Base-by-base conservation (phyloP, 192 early-diverging fungal species). In the Backusella psychrophila region DNA sequence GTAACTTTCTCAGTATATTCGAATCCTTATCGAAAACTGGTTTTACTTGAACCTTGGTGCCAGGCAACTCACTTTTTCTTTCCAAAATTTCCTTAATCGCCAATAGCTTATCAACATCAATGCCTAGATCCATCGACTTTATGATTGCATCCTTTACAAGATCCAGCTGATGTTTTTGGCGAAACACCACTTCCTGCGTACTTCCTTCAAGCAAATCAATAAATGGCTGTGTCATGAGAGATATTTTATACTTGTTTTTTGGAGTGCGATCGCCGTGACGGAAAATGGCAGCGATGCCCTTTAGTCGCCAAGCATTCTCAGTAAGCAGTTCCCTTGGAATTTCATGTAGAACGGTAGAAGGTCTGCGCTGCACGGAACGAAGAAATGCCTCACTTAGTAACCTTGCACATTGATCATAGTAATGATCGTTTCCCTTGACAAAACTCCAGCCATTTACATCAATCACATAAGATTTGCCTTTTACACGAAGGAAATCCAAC, bases 401-500 rank as follows among this genome's bases (percentile, higher is more conserved):
- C 6, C 72, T 75, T 21, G 95, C 91, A 56, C 94, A 95, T 39
- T 91, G 90, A 77, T 94, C 94, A 79, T 98, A 98, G 80, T 99
- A 99, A 35, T 94, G 88, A 44, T 93, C 90, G 78, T 93, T 96
- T 66, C 96, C 96, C 82, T 99, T 99, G 72, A 99, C 97, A 86
- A 99, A 99, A 56, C 93, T 95, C 97, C 97, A 99, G 17, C 97
- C 97, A 73, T 99, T 99, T 74, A 99, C 96, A 82, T 99, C 97
- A 79, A 99, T 98, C 3, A 99, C 96, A 82, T 93, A 93, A 9
- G 95, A 95, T 74, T 86, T 81, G 23, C 94, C 95, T 46, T 85
- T 85, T 12, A 93, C 92, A 7, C 97, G 91, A 76, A 99, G 80
- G 26, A 97, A 84, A 82, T 99, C 97, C 80, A 98, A 96, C 0